phyloP scores from a whole-genome alignment of 306 rosid species.

The Dalbergia cochinchinensis region DNA sequence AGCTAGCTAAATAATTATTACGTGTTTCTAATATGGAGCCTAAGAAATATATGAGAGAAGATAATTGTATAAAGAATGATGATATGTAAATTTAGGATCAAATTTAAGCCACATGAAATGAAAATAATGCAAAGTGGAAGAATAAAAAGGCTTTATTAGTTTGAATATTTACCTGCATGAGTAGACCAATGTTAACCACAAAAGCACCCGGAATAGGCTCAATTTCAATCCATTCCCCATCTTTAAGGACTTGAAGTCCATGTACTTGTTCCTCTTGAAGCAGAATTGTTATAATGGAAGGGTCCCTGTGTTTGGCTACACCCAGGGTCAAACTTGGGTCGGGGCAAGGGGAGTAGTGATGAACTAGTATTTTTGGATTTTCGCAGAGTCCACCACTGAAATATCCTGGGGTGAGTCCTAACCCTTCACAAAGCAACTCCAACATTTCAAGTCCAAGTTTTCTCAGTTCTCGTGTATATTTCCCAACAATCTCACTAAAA shows the following conservation, averaged over 20 bases:
- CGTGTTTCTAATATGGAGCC: no score
- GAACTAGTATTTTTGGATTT: conserved; percentile 52
- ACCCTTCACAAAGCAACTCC: conserved; percentile 68
- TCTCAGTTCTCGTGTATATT: conserved; percentile 48
- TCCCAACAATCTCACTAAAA: conserved; percentile 48
- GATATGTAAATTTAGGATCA: no score
- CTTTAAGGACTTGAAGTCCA: conserved; percentile 73
- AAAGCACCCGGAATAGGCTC: conserved; percentile 60
- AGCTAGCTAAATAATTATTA: no score
- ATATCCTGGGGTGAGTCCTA: conserved; percentile 54
- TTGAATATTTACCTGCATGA: conserved; percentile 53
- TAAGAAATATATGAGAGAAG: no score
- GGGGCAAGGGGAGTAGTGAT: conserved; percentile 87
- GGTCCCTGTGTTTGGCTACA: conserved; percentile 66
- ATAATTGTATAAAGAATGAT: no score
- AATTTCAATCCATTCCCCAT: conserved; percentile 59
- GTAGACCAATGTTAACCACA: conserved; percentile 63
- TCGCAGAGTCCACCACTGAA: conserved; percentile 57
- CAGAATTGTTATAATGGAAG: conserved; percentile 66
- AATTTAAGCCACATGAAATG: no score
- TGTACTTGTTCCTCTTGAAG: conserved; percentile 59
- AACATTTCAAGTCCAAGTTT: conserved; percentile 56
- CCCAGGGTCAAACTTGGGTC: conserved; percentile 80
- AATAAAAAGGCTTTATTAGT: not conserved
- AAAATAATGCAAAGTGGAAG: not conserved